Base-by-base conservation (phyloP, 768 basidiomycete species). In the Lactarius sanguifluus region DNA sequence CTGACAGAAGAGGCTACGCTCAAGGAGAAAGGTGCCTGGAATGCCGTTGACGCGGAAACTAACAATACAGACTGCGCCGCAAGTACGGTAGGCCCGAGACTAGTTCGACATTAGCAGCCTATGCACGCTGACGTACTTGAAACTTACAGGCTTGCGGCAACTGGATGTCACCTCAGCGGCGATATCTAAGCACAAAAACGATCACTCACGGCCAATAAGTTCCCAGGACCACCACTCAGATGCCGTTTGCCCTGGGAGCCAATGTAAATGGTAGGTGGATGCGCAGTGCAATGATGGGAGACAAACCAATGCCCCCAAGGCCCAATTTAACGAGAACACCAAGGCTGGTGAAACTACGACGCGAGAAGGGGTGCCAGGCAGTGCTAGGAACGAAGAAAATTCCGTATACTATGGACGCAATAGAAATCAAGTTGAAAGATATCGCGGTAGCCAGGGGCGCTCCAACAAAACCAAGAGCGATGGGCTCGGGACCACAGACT, bases 141-240 rank as follows among this genome's bases (percentile, higher is more conserved):
- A 30, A n/a, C 62, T 72, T 69, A 84, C 84, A 82, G 74, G 71
- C 84, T 85, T 45, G 83, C 83, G 18, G 85, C 83, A 52, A 85
- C 83, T 86, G 41, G 13, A 12, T 28, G 54, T 40, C 23, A 54
- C 18, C n/a, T 43, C n/a, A 50, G 59, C 32, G 60, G 64, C 45
- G 15, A 52, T 56, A 38, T 18, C n/a, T 23, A 13, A 32, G 23
- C 25, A 15, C 18, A 9, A 62, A 36, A 32, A 18, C 2, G 57
- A 34, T 23, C 47, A 79, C 80, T 73, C 60, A 82, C 76, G 76
- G 28, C 87, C 88, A 38, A 91, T 77, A 7, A 94, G 82, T 77
- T 97, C 95, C 96, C 96, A 96, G 45, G 90, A 89, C 94, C 96
- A 98, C 96, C 96, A 98, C 76, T 97, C 96, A 4, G 86, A 87